Evolutionary conservation across 371 early-diverging fungal genomes (phyloP).

Genomic region (Zopfochytrium polystomum): DNA sequence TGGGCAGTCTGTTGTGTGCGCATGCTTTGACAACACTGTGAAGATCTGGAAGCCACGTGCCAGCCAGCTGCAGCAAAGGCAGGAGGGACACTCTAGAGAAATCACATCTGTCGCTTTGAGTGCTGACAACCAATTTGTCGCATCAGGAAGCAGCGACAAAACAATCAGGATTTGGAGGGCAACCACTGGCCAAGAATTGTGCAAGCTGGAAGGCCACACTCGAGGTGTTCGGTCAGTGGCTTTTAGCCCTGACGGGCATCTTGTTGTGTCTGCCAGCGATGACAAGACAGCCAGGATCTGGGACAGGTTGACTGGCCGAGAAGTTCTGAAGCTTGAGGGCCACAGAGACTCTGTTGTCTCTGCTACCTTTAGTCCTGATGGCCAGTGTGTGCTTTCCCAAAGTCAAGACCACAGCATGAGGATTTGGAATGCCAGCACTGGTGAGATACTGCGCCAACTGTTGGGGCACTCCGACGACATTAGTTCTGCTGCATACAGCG

Average conservation of each 20-base stretch:
- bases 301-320: conserved; percentile 21
- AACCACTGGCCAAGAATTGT: conserved; percentile 32
- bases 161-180: too few relatives aligned
- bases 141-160: conserved; percentile 74
- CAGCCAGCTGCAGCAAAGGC: too few relatives aligned
- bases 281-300: conserved; percentile 20
- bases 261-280: conserved; percentile 11
- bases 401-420: conserved; percentile 86
- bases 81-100: too few relatives aligned
- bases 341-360: conserved; percentile 52
- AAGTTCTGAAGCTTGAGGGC: conserved; percentile 58
- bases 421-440: conserved; percentile 71
- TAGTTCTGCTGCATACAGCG: conserved; percentile 81
- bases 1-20: too few relatives aligned
- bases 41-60: too few relatives aligned
- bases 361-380: conserved; percentile 51
- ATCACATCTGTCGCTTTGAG: conserved; percentile 83
- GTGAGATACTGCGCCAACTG: conserved; percentile 62
- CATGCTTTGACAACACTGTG: too few relatives aligned
- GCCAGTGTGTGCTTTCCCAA: conserved; percentile 73
- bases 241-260: conserved; percentile 40
- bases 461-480: conserved; percentile 92
- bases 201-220: conserved; percentile 62
- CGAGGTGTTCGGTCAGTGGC: conserved; percentile 60
- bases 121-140: conserved; percentile 32